Evolutionary conservation across 495 filamentous ascomycete species (phyloP), one percentile per base, ranked within the genome.

Genomic region (Aspergillus conjunctus): DNA sequence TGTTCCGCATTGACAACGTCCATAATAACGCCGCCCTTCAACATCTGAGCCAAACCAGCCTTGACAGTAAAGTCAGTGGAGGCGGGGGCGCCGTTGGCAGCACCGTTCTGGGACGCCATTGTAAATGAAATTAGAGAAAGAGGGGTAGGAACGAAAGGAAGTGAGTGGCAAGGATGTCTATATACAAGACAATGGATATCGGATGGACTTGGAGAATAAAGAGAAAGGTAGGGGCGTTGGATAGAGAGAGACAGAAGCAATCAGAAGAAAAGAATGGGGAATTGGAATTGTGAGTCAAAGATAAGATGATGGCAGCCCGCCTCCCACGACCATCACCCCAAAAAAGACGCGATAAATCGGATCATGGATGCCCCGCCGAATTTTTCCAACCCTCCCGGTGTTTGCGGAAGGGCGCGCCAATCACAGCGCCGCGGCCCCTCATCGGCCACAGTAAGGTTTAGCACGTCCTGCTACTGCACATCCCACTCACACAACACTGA

Each of bases 11-110:
- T 92, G 41, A 97, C 92, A 56, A 98, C 94, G 73, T 98, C 94
- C 94, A 98, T 98, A 73, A 98, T 98, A 39, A 98, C 94, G 63
- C 94, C 94, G 72, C 94, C 94, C 80, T 98, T 96, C 71, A 98
- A 77, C 94, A 98, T 98, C 71, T 93, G 88, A 20, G 94, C 94
- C 56, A 98, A 80, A 32, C 94, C 94, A 46, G 90, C 89, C 85
- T 98, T 98, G 84, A 96, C 84, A 57, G 84, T 82, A 74, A 91
- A 90, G 75, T 80, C 76, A 60, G 73, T 77, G 69, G 65, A 51
- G 53, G 68, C 63, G 56, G 66, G 32, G 56, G 63, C 63, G 54
- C 70, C 70, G 66, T 73, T 75, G 33, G 59, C 48, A 44, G 53
- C 62, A 55, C 56, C 60, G 58, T 58, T 66, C 46, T 66, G 63